Evolutionary conservation across 2,329 filamentous ascomycete genomes (phyloP), one percentile per base, ranked within the genome.

Genomic region (Westerdykella sp.): DNA sequence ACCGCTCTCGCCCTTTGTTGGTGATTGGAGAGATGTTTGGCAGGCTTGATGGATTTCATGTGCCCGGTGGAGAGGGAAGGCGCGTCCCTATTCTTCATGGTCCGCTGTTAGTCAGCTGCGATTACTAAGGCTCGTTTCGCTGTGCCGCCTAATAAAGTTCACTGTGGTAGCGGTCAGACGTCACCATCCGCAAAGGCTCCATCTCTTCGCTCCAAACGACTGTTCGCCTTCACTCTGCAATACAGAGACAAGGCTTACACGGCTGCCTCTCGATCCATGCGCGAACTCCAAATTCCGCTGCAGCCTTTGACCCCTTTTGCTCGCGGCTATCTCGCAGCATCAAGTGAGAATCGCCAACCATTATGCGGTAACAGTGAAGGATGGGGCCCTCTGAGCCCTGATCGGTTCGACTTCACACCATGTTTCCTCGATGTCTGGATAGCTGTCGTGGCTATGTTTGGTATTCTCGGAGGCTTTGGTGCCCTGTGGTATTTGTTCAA

Each of bases 351-450:
- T 43, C 70, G 71, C 52, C 85, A 94, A 65, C 81, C 87, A 45
- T 74, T 96, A 67, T 97, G 91, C 71, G 81, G 85, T 66, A 93
- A 95, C 69, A 74, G 76, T 42, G 91, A 97, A 69, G 94, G 93
- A 59, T 98, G 93, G 93, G 94, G 94, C 1, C 93, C 93, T 16
- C 65, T 98, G 63, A 96, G 89, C 69, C 82, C 83, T 30, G 76
- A 82, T 54, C 79, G 91, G 66, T 96, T 88, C 69, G 93, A 98
- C 71, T 89, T 98, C 60, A 97, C 93, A 13, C 91, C 93, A 34
- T 98, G 93, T 73, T 98, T 98, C 64, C 82, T 97, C 58, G 94
- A 98, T 65, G 80, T 95, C 16, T 90, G 87, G 80, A 80, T 97
- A 46, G 80, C 85, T 28, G 71, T 77, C 1, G 86, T 95, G 22